Evolutionary conservation across 495 filamentous ascomycete genomes (phyloP).

Genomic region (Cryomyces minteri): DNA sequence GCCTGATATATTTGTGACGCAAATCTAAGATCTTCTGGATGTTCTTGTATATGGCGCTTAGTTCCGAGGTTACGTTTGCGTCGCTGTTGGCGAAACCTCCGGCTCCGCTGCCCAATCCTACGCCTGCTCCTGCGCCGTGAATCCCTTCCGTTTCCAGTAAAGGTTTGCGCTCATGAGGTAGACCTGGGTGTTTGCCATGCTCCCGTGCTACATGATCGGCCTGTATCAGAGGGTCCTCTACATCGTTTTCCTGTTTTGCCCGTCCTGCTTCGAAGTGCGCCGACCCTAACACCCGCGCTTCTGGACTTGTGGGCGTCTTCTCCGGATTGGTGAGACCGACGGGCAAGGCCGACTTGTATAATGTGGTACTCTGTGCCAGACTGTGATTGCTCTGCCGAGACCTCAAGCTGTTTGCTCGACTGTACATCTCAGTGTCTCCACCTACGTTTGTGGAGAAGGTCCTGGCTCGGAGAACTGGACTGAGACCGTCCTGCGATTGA

Average conservation of each 20-base stretch:
- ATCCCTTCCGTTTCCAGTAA: constrained; percentile 27
- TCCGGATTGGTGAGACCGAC: constrained; percentile 12
- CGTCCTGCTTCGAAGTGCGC: constrained; percentile 6
- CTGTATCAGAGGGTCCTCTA: constrained; percentile 17
- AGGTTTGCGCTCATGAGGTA: constrained; percentile 30
- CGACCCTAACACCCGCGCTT: constrained; percentile 11
- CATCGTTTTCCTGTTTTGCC: constrained; percentile 3
- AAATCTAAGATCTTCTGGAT: constrained; percentile 68
- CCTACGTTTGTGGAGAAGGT: constrained; percentile 9
- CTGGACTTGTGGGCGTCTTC: constrained; percentile 6
- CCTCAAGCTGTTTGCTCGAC: constrained; percentile 13
- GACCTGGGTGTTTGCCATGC: constrained; percentile 24
- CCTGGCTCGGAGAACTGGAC: constrained; percentile 28
- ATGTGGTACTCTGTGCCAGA: not conserved
- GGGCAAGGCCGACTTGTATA: constrained; percentile 8
- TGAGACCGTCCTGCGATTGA: constrained; percentile 27
- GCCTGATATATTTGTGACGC: constrained; percentile 78
- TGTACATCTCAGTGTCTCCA: constrained; percentile 5
- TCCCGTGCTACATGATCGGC: constrained; percentile 28
- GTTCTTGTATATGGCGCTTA: constrained; percentile 70
- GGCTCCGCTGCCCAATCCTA: constrained; percentile 27
- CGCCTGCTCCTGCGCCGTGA: constrained; percentile 31
- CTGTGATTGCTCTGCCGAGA: constrained; percentile 19
- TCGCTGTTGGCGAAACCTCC: constrained; percentile 36
- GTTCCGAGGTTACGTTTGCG: constrained; percentile 57